Conservation (phyloP, 2,329 filamentous ascomycete genomes). For the Fusarium transvaalense region DNA sequence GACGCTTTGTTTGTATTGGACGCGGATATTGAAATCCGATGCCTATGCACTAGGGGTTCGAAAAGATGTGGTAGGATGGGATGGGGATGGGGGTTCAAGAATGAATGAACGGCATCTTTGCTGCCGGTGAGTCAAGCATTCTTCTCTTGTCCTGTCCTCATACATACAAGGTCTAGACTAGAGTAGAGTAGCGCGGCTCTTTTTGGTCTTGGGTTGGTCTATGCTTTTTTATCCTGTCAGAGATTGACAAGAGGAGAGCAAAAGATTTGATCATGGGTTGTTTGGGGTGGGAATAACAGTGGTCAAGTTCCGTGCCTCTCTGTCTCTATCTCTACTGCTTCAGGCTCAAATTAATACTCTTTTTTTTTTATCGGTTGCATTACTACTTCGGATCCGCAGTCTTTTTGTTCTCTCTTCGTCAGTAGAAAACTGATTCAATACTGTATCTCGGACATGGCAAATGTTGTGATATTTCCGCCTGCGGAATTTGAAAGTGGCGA, state of each 20-base stretch:
- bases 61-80: no score
- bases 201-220: constrained; percentile 28
- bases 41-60: constrained; percentile 6
- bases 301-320: background rate
- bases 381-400: constrained; percentile 21
- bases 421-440: background rate
- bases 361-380: background rate
- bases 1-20: constrained; percentile 2
- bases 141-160: background rate
- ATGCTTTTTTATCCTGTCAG: constrained; percentile 12
- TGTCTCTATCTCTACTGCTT: background rate
- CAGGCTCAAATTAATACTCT: background rate
- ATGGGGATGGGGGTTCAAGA: no score
- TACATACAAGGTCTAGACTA: constrained; percentile 32
- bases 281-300: background rate
- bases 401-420: background rate
- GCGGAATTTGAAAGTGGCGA: constrained; percentile 28
- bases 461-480: constrained; percentile 19
- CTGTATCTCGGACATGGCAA: constrained; percentile 6
- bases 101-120: constrained; percentile 3
- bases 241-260: constrained; percentile 14
- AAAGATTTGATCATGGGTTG: background rate
- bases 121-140: constrained; percentile 24
- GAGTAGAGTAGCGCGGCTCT: constrained; percentile 41
- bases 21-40: constrained; percentile 41